These are phyloP conservation scores for Pachyrhizus erosus DNA, from an alignment of 306 rosid genomes.

Conservation along the genomic window DNA sequence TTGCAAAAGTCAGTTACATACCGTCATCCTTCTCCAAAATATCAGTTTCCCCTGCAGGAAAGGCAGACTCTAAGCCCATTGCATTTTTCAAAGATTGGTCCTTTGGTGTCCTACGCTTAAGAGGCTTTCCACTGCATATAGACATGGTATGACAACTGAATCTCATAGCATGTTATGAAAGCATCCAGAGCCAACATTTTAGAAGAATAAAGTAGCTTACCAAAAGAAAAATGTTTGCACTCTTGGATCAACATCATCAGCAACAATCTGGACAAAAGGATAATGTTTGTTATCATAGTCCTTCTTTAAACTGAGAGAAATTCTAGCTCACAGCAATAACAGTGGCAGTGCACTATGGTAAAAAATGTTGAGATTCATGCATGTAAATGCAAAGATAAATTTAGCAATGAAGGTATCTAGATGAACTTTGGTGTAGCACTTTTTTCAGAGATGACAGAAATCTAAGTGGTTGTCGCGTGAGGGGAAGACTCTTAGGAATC, in stretches of 20 bases:
- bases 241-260: constrained; percentile 78
- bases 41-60: constrained; percentile 52
- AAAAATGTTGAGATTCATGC: constrained; percentile 10
- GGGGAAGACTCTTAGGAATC: background rate
- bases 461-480: constrained; percentile 1
- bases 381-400: constrained; percentile 10
- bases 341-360: background rate
- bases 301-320: constrained; percentile 3
- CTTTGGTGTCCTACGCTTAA: constrained; percentile 59
- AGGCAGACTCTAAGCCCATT: constrained; percentile 47
- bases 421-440: background rate
- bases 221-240: constrained; percentile 66
- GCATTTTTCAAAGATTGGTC: constrained; percentile 42
- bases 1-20: constrained; percentile 46
- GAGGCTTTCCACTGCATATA: constrained; percentile 71
- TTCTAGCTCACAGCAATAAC: constrained; percentile 3
- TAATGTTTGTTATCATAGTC: background rate
- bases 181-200: constrained; percentile 11
- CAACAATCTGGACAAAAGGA: constrained; percentile 59
- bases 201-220: constrained; percentile 50
- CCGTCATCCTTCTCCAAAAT: constrained; percentile 75
- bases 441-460: constrained; percentile 3
- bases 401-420: background rate
- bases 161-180: constrained; percentile 33
- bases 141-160: constrained; percentile 31